phyloP scores from a whole-genome alignment of 768 basidiomycete species.

The Boletus coccyginus region DNA sequence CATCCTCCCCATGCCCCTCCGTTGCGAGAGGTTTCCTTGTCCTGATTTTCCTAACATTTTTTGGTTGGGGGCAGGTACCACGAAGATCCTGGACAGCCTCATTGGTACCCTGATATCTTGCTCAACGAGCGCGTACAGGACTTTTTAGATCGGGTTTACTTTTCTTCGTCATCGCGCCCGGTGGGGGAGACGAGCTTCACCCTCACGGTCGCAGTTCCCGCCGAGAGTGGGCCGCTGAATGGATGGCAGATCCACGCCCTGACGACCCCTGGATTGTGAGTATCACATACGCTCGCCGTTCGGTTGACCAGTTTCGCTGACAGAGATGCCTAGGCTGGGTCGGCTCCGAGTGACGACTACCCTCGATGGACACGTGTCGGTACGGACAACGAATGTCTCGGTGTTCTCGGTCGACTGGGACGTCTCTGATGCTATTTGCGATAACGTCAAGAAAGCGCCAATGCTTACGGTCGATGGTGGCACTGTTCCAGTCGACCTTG shows the following conservation, averaged over 20 bases:
- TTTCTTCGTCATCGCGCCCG: not conserved
- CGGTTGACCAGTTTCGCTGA: not conserved
- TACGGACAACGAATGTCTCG: conserved; percentile 26
- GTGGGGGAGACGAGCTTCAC: conserved; percentile 48
- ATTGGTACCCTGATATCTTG: conserved; percentile 71
- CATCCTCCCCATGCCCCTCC: not conserved
- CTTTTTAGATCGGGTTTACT: conserved; percentile 48
- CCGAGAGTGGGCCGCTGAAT: conserved; percentile 65
- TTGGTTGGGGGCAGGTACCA: conserved; percentile 41
- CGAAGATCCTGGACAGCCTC: conserved; percentile 60
- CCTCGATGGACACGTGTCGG: conserved; percentile 2
- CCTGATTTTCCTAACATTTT: not conserved
- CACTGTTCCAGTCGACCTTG: not conserved
- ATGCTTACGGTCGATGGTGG: conserved; percentile 15
- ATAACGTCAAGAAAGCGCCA: not conserved
- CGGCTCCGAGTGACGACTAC: conserved; percentile 18
- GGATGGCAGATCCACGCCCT: conserved; percentile 67
- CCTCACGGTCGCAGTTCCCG: conserved; percentile 67
- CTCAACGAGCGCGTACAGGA: conserved; percentile 49
- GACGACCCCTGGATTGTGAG: conserved; percentile 66
- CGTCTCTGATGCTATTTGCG: not conserved
- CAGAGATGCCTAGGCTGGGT: conserved; percentile 9
- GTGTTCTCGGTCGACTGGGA: conserved; percentile 21
- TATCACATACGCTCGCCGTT: not conserved
- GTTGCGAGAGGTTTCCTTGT: not conserved